Percentiles rank a stretch among this genome's conserved stretches.
Evolutionary conservation across 306 rosid genomes (phyloP).

Genomic region (Boehmeria nivea): DNA sequence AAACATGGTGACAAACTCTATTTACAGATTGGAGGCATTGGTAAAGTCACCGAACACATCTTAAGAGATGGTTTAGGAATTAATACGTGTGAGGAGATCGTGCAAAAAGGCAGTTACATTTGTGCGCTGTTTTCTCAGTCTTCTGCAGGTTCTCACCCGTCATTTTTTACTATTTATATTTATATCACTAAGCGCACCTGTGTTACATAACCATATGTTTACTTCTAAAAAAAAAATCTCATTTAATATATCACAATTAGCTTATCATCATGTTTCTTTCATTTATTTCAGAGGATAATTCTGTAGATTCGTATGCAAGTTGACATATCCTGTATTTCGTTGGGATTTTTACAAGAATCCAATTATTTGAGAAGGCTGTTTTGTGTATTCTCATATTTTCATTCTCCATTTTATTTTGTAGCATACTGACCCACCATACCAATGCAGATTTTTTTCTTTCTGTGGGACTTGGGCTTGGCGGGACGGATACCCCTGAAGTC

Average conservation of each 20-base stretch:
- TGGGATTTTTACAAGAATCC: too few relatives aligned
- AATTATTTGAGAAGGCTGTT: neutral
- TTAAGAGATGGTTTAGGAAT: constrained; percentile 77
- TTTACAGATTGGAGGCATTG: constrained; percentile 90
- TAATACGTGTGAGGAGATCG: constrained; percentile 76
- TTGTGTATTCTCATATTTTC: neutral
- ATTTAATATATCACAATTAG: too few relatives aligned
- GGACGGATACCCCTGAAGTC: constrained; percentile 58
- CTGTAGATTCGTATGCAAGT: too few relatives aligned
- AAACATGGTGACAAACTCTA: constrained; percentile 18
- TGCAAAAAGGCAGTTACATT: constrained; percentile 60
- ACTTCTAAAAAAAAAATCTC: too few relatives aligned
- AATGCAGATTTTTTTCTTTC: constrained; percentile 77
- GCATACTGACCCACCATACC: neutral
- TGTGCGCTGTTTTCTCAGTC: constrained; percentile 78
- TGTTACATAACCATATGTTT: too few relatives aligned
- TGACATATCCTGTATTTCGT: too few relatives aligned
- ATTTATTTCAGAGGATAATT: neutral
- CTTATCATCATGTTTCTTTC: neutral
- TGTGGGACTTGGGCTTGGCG: constrained; percentile 88
- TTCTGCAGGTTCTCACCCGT: constrained; percentile 58
- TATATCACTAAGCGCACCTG: too few relatives aligned
- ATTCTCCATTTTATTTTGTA: neutral
- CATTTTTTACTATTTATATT: neutral
- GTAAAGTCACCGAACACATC: constrained; percentile 87